Conservation (phyloP, 2,329 filamentous ascomycete genomes). For the Cladobotryum mycophilum region DNA sequence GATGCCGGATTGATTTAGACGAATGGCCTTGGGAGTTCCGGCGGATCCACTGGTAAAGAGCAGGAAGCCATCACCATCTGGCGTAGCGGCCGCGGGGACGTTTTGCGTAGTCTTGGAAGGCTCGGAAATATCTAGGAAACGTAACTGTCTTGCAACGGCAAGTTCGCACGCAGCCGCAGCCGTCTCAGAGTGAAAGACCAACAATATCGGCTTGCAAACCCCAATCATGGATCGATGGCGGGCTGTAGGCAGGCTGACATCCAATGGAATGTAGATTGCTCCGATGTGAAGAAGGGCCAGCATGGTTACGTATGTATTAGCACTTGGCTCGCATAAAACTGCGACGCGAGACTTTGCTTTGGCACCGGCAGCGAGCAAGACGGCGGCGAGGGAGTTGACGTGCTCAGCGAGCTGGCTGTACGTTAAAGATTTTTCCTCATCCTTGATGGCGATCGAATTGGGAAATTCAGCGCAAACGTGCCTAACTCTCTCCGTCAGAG, state of each 20-base stretch:
- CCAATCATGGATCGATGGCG: background rate
- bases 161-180: background rate
- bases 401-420: background rate
- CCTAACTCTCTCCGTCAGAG: background rate
- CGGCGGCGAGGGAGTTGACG: background rate
- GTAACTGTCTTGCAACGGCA: background rate
- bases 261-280: constrained; percentile 35
- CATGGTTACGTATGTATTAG: constrained; percentile 29
- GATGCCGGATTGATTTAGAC: constrained; percentile 24
- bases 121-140: too few relatives aligned
- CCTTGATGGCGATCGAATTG: constrained; percentile 2
- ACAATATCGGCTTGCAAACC: background rate
- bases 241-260: constrained; percentile 16
- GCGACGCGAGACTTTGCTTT: constrained; percentile 19
- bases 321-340: constrained; percentile 29
- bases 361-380: background rate
- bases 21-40: constrained; percentile 35
- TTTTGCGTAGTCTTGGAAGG: too few relatives aligned
- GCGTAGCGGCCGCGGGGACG: constrained; percentile 15
- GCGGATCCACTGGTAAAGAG: constrained; percentile 30
- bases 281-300: constrained; percentile 36
- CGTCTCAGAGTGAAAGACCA: constrained; percentile 18
- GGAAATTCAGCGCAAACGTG: background rate
- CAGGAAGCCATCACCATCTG: too few relatives aligned
- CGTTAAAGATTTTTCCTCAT: background rate